phyloP scores from a whole-genome alignment of 805 yeast species.

The Lachancea mirantina region DNA sequence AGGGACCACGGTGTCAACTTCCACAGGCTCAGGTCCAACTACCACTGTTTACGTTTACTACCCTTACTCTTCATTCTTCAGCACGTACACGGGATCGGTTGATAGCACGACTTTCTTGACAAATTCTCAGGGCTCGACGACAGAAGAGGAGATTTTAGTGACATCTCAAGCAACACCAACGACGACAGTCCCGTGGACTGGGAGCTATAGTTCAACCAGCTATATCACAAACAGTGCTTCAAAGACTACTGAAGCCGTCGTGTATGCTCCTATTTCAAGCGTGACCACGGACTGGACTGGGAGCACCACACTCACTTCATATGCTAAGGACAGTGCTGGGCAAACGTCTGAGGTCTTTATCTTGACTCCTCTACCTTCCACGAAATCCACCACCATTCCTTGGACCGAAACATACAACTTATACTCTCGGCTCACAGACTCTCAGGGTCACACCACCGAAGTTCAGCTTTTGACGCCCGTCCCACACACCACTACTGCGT shows the following conservation, averaged over 20 bases:
- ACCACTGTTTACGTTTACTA: slow-evolving; percentile 2
- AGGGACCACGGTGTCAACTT: slow-evolving; percentile 2
- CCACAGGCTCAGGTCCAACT: slow-evolving; percentile 3
- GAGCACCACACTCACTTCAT: slow-evolving; percentile 2
- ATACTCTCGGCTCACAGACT: slow-evolving; percentile 3
- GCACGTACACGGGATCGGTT: not conserved
- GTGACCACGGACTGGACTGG: slow-evolving; percentile 4
- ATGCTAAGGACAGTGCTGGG: slow-evolving; percentile 5
- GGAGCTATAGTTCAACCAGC: slow-evolving; percentile 2
- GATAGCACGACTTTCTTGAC: slow-evolving; percentile 1
- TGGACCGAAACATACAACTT: slow-evolving; percentile 5
- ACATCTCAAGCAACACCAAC: slow-evolving; percentile 4
- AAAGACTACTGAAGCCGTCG: slow-evolving; percentile 1
- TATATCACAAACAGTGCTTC: slow-evolving; percentile 1
- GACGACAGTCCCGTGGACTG: slow-evolving; percentile 4
- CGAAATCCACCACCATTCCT: slow-evolving; percentile 2
- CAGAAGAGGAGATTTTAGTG: slow-evolving; percentile 1
- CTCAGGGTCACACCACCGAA: slow-evolving; percentile 4
- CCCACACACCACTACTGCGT: slow-evolving; percentile 2
- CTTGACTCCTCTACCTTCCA: slow-evolving; percentile 5
- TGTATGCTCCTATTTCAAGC: slow-evolving; percentile 1
- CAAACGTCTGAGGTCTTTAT: slow-evolving; percentile 7
- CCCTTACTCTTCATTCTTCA: slow-evolving; percentile 1
- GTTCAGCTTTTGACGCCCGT: slow-evolving; percentile 2
- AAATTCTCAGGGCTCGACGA: slow-evolving; percentile 4